Conservation (phyloP, 306 rosid genomes). For the Carpinus viminea region DNA sequence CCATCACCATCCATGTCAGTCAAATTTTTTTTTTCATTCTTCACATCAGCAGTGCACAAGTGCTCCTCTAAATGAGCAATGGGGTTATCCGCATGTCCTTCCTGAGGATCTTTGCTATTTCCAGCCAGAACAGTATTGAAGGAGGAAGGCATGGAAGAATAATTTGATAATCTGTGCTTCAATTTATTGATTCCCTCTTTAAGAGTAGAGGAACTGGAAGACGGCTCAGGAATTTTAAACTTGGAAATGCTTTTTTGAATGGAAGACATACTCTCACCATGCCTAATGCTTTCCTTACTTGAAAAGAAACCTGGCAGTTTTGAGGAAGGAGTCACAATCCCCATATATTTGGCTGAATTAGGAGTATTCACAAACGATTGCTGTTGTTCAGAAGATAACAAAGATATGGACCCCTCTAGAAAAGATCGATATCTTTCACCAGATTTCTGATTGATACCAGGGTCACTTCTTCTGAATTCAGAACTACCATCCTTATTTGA, state of each 20-base stretch:
- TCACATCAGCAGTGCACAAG: constrained; percentile 33
- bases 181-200: constrained; percentile 59
- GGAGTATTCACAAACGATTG: constrained; percentile 41
- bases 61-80: constrained; percentile 42
- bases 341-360: constrained; percentile 34
- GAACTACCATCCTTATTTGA: constrained; percentile 29
- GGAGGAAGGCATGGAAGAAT: constrained; percentile 50
- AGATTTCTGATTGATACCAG: constrained; percentile 28
- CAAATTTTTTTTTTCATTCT: constrained; percentile 35
- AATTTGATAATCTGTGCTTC: constrained; percentile 53
- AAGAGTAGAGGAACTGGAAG: constrained; percentile 53
- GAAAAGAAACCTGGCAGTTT: constrained; percentile 27
- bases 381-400: constrained; percentile 30
- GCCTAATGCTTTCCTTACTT: constrained; percentile 30
- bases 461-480: constrained; percentile 19
- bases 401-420: constrained; percentile 27
- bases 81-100: constrained; percentile 40
- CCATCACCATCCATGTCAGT: constrained; percentile 33
- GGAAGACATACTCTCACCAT: constrained; percentile 37
- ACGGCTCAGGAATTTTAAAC: constrained; percentile 44
- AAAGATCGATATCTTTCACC: constrained; percentile 37
- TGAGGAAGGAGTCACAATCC: constrained; percentile 42
- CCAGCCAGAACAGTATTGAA: constrained; percentile 24
- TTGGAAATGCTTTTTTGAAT: constrained; percentile 51
- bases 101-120: constrained; percentile 26